A percentile compares a stretch with the other conserved stretches of the same genome.
These are phyloP conservation scores for Arthrinium phaeospermum DNA, from an alignment of 2,329 filamentous ascomycete species.

Conservation along the genomic window DNA sequence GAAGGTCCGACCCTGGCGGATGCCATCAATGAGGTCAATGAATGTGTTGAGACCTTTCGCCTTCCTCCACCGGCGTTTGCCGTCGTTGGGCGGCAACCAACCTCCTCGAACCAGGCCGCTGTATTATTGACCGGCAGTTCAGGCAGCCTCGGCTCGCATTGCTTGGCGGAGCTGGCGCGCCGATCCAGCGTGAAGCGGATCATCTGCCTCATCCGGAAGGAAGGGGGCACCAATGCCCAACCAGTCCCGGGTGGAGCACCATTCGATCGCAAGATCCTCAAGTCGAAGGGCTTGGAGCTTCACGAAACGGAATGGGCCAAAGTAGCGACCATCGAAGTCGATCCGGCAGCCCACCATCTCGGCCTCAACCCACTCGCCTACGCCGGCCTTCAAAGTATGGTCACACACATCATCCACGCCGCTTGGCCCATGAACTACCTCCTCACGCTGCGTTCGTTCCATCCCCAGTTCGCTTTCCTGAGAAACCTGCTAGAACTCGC, in stretches of 20 bases:
- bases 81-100: too few relatives aligned
- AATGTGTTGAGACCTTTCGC: background rate
- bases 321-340: constrained; percentile 26
- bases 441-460: constrained; percentile 28
- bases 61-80: too few relatives aligned
- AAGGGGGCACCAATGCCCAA: constrained; percentile 22
- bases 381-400: constrained; percentile 22
- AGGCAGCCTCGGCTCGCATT: constrained; percentile 29
- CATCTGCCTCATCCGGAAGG: constrained; percentile 22
- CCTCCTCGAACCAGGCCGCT: constrained; percentile 21
- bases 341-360: constrained; percentile 26
- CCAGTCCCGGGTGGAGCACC: background rate
- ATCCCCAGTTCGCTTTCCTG: constrained; percentile 31
- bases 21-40: background rate
- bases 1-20: background rate
- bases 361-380: constrained; percentile 26
- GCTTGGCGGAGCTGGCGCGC: constrained; percentile 25
- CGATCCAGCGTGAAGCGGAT: constrained; percentile 22
- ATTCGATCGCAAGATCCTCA: background rate
- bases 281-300: background rate
- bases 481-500: constrained; percentile 29
- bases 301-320: constrained; percentile 22
- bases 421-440: constrained; percentile 36
- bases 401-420: constrained; percentile 31
- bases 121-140: constrained; percentile 31